phyloP scores from a whole-genome alignment of 805 yeast species.

The Candida easanensis region DNA sequence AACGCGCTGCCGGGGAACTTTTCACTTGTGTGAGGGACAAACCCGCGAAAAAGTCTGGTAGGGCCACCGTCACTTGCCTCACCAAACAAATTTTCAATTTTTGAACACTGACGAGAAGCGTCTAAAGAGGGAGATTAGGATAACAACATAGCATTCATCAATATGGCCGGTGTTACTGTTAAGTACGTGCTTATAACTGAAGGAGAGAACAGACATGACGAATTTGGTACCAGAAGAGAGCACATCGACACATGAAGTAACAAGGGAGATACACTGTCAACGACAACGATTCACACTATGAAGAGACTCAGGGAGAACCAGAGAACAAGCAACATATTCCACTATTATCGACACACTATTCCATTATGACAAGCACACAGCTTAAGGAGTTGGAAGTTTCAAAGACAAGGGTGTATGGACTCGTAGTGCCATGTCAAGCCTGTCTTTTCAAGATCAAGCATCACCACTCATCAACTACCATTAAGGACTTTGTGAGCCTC shows the following conservation, averaged over 20 bases:
- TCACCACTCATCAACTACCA: no score
- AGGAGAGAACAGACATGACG: not conserved
- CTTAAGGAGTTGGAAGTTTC: no score
- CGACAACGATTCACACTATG: no score
- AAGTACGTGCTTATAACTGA: slow-evolving; percentile 61
- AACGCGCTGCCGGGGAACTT: slow-evolving; percentile 2
- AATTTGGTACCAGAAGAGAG: not conserved
- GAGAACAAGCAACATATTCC: no score
- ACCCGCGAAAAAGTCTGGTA: slow-evolving; percentile 10
- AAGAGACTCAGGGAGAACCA: no score
- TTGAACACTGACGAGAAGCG: slow-evolving; percentile 26
- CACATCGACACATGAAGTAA: no score
- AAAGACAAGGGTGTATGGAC: not conserved
- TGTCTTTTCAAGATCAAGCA: no score
- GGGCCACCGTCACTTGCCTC: slow-evolving; percentile 10
- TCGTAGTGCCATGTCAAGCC: not conserved
- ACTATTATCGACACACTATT: no score
- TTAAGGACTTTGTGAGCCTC: not conserved
- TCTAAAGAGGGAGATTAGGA: not conserved
- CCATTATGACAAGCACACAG: no score
- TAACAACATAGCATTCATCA: slow-evolving; percentile 17
- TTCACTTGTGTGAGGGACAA: not conserved
- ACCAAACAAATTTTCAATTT: slow-evolving; percentile 18
- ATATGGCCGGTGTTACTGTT: slow-evolving; percentile 98
- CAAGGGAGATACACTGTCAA: no score